A percentile compares a stretch with the other conserved stretches of the same genome.
Evolutionary conservation across 2,329 filamentous ascomycete genomes (phyloP).

Genomic region (Verticillium dahliae): DNA sequence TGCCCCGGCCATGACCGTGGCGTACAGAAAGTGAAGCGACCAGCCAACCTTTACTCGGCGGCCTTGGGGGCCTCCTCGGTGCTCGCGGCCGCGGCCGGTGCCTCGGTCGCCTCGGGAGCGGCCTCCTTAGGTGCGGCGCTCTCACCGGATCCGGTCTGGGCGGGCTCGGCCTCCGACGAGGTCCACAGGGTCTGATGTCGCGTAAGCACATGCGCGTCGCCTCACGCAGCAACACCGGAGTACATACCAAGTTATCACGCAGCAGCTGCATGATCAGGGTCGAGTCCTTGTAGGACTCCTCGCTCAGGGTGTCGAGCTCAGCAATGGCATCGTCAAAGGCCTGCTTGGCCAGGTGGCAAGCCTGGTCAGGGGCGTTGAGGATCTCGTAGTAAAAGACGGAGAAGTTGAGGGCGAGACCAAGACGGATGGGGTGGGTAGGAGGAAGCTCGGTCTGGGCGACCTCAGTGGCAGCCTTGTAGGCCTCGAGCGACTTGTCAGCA

Average conservation of each 20-base stretch:
- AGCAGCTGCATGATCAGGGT: conserved; percentile 98
- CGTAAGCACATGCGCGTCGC: not conserved
- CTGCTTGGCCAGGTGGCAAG: conserved; percentile 95
- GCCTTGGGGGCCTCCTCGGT: conserved; percentile 62
- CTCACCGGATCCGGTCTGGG: conserved; percentile 44
- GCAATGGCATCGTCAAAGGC: conserved; percentile 96
- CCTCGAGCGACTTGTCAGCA: conserved; percentile 89
- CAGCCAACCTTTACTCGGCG: conserved; percentile 40
- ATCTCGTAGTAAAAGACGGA: conserved; percentile 99
- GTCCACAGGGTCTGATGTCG: conserved; percentile 88
- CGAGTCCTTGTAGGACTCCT: conserved; percentile 99
- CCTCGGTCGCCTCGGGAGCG: conserved; percentile 48
- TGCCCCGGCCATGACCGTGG: conserved; percentile 32
- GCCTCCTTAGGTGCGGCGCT: conserved; percentile 41
- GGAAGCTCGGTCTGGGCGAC: conserved; percentile 84
- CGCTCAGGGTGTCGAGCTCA: conserved; percentile 91
- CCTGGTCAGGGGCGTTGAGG: conserved; percentile 95
- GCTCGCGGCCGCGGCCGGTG: conserved; percentile 46
- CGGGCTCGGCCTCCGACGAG: conserved; percentile 90
- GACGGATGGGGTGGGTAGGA: conserved; percentile 87
- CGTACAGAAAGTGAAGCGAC: conserved; percentile 15
- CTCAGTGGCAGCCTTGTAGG: conserved; percentile 90
- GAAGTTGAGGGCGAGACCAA: conserved; percentile 90
- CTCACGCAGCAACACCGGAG: not conserved
- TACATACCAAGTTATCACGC: conserved; percentile 83